A percentile compares a stretch with the other conserved stretches of the same genome.
phyloP scores from a whole-genome alignment of 768 basidiomycete species.

The Tricholoma sp. region DNA sequence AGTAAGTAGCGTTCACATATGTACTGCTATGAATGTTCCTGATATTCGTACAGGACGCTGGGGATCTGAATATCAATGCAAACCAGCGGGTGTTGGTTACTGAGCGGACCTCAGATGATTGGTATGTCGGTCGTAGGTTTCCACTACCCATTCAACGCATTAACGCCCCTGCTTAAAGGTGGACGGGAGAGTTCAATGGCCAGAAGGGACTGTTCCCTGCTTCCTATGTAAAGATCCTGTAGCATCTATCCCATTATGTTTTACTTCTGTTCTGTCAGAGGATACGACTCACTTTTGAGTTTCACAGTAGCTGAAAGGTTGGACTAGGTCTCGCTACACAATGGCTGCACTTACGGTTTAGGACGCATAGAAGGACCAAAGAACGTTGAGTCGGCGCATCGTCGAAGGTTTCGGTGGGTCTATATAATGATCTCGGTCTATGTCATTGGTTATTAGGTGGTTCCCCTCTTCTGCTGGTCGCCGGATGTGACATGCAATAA shows the following conservation, averaged over 20 bases:
- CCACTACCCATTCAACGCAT: neutral
- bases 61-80: slow-evolving; percentile 56
- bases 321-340: no score
- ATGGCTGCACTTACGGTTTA: no score
- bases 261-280: neutral
- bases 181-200: slow-evolving; percentile 60
- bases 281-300: neutral
- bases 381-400: no score
- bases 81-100: slow-evolving; percentile 57
- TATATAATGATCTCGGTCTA: no score
- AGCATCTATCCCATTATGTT: slow-evolving; percentile 8
- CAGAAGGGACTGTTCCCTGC: slow-evolving; percentile 61
- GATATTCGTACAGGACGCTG: slow-evolving; percentile 47
- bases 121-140: slow-evolving; percentile 38
- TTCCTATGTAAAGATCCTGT: slow-evolving; percentile 61
- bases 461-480: no score
- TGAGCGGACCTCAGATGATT: slow-evolving; percentile 68
- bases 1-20: slow-evolving; percentile 28
- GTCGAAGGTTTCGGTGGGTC: no score
- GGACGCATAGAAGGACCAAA: no score
- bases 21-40: neutral
- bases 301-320: neutral
- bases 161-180: slow-evolving; percentile 36
- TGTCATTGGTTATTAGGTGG: no score
- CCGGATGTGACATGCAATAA: no score